phyloP scores from a whole-genome alignment of 495 filamentous ascomycete species.

The Penicillium mononematosum region DNA sequence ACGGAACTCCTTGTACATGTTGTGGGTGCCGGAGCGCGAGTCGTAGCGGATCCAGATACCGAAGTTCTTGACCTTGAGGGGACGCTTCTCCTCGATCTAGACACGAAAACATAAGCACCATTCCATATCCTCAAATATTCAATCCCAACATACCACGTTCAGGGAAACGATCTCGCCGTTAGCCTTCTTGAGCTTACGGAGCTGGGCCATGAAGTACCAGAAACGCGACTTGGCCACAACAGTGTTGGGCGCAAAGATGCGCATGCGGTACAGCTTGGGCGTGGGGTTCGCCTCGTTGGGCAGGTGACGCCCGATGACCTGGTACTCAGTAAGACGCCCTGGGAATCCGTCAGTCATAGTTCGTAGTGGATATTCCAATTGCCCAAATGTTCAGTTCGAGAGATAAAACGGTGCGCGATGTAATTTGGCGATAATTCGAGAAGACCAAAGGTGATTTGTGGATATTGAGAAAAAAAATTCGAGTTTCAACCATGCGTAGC shows the following conservation, averaged over 20 bases:
- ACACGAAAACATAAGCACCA: conserved; percentile 20
- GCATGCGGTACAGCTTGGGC: conserved; percentile 99
- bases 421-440: conserved; percentile 9
- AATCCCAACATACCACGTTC: conserved; percentile 73
- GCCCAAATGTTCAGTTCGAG: conserved; percentile 17
- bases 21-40: conserved; percentile 99
- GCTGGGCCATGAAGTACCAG: conserved; percentile 99
- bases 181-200: conserved; percentile 99
- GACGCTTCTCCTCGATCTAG: conserved; percentile 97
- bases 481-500: conserved; percentile 15
- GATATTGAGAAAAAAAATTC: conserved; percentile 23
- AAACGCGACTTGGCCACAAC: conserved; percentile 98
- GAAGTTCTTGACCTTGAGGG: conserved; percentile 99
- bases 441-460: conserved; percentile 10
- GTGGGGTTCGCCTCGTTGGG: conserved; percentile 92
- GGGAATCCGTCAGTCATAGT: conserved; percentile 38
- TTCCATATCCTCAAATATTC: conserved; percentile 5
- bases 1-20: conserved; percentile 99
- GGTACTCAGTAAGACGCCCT: conserved; percentile 99
- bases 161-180: conserved; percentile 97
- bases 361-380: conserved; percentile 12
- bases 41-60: conserved; percentile 99
- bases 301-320: conserved; percentile 99
- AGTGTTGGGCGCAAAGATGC: conserved; percentile 96
- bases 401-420: conserved; percentile 25